A percentile compares a stretch with the other conserved stretches of the same genome.
Conservation (phyloP, 108 stramenopile genomes). For the Pseudonitzschia multiseries region DNA sequence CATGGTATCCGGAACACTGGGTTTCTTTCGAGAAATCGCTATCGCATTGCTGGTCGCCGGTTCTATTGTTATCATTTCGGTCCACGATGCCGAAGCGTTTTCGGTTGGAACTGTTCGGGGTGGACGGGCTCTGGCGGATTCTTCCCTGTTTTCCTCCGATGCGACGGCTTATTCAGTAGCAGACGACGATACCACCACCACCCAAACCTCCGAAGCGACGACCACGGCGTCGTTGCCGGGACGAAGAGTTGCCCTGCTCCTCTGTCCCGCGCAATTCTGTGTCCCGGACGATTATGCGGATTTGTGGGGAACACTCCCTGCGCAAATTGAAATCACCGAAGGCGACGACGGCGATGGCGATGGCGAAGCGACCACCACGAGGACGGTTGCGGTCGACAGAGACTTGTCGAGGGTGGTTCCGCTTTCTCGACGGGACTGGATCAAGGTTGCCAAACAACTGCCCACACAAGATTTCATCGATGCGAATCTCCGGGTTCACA, state of each 20-base stretch:
- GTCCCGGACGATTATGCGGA: conserved; percentile 68
- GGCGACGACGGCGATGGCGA: conserved; percentile 19
- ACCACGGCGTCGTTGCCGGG: no score
- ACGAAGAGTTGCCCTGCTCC: conserved; percentile 34
- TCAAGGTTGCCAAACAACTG: conserved; percentile 67
- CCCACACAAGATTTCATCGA: conserved; percentile 66
- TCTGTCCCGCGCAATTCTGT: conserved; percentile 85
- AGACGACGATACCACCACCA: no score
- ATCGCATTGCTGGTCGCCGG: not conserved
- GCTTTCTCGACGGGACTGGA: conserved; percentile 80
- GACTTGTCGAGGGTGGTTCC: conserved; percentile 47
- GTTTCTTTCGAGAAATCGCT: not conserved
- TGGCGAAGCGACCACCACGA: not conserved
- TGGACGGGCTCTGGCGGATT: not conserved
- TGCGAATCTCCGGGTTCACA: conserved; percentile 51
- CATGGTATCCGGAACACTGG: not conserved
- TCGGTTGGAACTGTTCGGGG: not conserved
- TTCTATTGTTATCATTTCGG: no score
- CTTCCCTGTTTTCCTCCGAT: not conserved
- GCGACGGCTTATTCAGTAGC: no score
- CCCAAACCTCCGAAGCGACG: no score
- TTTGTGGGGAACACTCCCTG: conserved; percentile 44
- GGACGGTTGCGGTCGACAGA: conserved; percentile 35
- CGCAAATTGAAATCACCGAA: conserved; percentile 4
- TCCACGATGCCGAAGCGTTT: not conserved